Evolutionary conservation across 2,329 filamentous ascomycete genomes (phyloP), one percentile per base, ranked within the genome.

Genomic region (Ceratocystis variospora): DNA sequence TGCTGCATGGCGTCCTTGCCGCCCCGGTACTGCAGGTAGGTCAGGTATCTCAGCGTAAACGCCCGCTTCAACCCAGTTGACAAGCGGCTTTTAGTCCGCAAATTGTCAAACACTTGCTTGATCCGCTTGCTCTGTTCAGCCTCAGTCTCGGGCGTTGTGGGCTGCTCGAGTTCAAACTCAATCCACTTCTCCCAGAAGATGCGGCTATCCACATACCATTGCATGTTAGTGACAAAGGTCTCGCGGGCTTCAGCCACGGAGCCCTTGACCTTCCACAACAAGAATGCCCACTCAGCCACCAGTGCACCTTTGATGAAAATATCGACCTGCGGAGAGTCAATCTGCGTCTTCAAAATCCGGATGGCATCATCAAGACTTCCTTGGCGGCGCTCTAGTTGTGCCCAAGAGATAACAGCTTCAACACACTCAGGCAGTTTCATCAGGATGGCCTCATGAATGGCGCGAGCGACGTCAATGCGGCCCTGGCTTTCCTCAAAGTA

Each of bases 131-230:
- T 84, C 66, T 90, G 84, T 66, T 83, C 78, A 1, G 79, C 71
- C 72, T 93, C 89, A 1, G 81, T 79, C 62, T 85, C 82, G 0
- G 80, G 77, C 68, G 79, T 86, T 1, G 86, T 87, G 10, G 89
- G 87, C 74, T 96, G 92, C 66, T 89, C 85, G 62, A 95, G 79
- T 77, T 99, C 94, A 72, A 99, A 96, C 67, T 87, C 80, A 65
- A 97, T 82, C 80, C 91, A 97, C 72, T 84, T 89, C 71, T 86
- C 81, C 93, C 94, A 99, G 79, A 97, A 97, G 55, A 89, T 80
- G 44, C 86, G 83, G 74, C 91, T 96, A 73, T 94, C 89, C 1
- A 87, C 81, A 73, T 95, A 96, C 80, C 86, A 90, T 73, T 91
- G 86, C 66, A 88, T 81, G 71, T 96, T 93, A 75, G 87, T 88